Base-by-base conservation (phyloP, 163 green algal genomes). In the Scenedesmus sp. region DNA sequence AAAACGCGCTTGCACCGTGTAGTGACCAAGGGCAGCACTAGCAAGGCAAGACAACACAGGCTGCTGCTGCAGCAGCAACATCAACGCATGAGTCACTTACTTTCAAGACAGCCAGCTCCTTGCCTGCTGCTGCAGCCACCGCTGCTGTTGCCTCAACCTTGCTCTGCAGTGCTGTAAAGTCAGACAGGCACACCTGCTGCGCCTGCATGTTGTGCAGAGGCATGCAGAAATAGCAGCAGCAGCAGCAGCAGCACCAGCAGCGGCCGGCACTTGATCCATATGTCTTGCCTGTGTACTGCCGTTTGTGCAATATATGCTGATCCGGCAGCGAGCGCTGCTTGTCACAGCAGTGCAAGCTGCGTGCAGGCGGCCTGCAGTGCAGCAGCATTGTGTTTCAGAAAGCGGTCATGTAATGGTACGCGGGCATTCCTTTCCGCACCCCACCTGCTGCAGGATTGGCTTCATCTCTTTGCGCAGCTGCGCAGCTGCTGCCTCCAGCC, bases 381-480 rank as follows among this genome's bases (percentile, higher is more conserved):
- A 65, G 20, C 43, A 85, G 46, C 70, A 80, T n/a, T n/a, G n/a
- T n/a, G n/a, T n/a, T n/a, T n/a, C n/a, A n/a, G n/a, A n/a, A n/a
- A n/a, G n/a, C n/a, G n/a, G n/a, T n/a, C n/a, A n/a, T n/a, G n/a
- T n/a, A n/a, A n/a, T n/a, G n/a, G n/a, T n/a, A n/a, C n/a, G 33
- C 3, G 30, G 12, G 42, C 3, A 22, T 9, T 73, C 51, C 51
- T 15, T 30, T 76, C 24, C 22, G 59, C 22, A 18, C 30, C 37
- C 13, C 37, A 59, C 37, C 83, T 80, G 37, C 59, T 88, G 83
- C 83, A 81, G 65, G 13, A n/a, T 40, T 2, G 85, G 85, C 85
- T 83, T 56, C 85, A 89, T 73, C 37, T 89, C 85, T 44, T 70
- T 82, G 43, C 68, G 85, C 85, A 89, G 85, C 68, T 73, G 68